These are phyloP conservation scores for Physaria fendleri DNA, from an alignment of 345 rosid genomes.

Conservation along the genomic window DNA sequence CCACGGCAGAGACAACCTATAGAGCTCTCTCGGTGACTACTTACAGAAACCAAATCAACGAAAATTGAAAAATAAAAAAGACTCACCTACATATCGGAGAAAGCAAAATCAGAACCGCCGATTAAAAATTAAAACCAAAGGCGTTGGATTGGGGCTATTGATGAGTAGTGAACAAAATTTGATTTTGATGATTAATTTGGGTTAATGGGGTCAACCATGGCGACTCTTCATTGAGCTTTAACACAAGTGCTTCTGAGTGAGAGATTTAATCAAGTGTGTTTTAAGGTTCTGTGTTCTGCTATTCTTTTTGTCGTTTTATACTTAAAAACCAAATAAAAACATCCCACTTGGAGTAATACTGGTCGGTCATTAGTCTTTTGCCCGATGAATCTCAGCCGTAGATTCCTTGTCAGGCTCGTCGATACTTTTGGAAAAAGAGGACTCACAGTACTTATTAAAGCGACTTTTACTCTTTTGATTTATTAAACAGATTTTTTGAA, in stretches of 20 bases:
- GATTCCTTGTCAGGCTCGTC: too few species aligned
- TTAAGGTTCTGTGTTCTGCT: neutral
- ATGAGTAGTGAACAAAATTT: neutral
- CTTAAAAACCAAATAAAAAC: neutral
- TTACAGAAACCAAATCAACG: neutral
- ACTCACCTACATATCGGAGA: neutral
- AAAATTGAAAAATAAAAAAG: neutral
- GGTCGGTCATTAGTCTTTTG: neutral
- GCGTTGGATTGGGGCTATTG: neutral
- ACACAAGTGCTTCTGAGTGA: conserved; percentile 2
- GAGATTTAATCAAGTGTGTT: neutral
- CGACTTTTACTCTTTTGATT: too few species aligned
- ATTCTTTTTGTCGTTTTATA: conserved; percentile 17
- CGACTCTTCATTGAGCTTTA: conserved; percentile 27
- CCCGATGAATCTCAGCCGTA: conserved; percentile 6
- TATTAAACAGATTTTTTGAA: too few species aligned
- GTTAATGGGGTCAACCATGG: conserved; percentile 27
- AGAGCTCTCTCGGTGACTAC: neutral
- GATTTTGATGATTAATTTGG: neutral
- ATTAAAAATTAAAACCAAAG: conserved; percentile 1
- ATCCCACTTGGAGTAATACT: neutral
- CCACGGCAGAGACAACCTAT: neutral
- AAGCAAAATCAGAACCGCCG: neutral
- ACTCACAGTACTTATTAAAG: too few species aligned
- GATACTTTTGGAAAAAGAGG: too few species aligned